Evolutionary conservation across 2,329 filamentous ascomycete species (phyloP).

Genomic region (Plectosphaerella plurivora): DNA sequence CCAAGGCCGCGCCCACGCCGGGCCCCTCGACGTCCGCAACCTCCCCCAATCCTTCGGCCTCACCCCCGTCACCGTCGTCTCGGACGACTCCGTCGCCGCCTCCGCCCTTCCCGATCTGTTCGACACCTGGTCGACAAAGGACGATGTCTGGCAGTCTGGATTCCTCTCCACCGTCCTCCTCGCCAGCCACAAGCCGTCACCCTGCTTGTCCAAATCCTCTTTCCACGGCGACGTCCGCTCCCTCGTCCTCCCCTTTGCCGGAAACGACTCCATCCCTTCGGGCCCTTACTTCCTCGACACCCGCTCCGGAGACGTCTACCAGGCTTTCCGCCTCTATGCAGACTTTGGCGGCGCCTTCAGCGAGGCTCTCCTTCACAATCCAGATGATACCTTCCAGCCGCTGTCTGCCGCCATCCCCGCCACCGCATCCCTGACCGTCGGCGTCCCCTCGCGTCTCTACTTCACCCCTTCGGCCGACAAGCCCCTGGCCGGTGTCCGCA

Average conservation of each 20-base stretch:
- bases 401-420: conserved; percentile 25
- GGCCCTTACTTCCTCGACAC: conserved; percentile 32
- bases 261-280: conserved; percentile 17
- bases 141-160: conserved; percentile 21
- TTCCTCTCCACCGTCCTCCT: conserved; percentile 18
- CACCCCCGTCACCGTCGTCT: conserved; percentile 27
- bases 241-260: conserved; percentile 13
- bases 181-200: conserved; percentile 8
- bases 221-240: conserved; percentile 9
- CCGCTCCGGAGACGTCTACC: conserved; percentile 23
- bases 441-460: conserved; percentile 58
- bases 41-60: conserved; percentile 24
- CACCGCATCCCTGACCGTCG: conserved; percentile 26
- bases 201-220: conserved; percentile 10
- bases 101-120: conserved; percentile 18
- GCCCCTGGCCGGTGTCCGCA: conserved; percentile 55
- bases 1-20: conserved; percentile 18
- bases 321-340: conserved; percentile 29
- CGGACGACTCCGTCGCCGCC: conserved; percentile 12
- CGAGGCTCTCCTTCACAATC: conserved; percentile 23
- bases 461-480: conserved; percentile 46
- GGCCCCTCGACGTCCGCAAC: conserved; percentile 5
- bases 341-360: conserved; percentile 27
- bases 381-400: conserved; percentile 23
- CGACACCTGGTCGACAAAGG: conserved; percentile 21